A percentile compares a stretch with the other conserved stretches of the same genome.
phyloP scores from a whole-genome alignment of 2,329 filamentous ascomycete genomes.

The Zasmidium angulare region DNA sequence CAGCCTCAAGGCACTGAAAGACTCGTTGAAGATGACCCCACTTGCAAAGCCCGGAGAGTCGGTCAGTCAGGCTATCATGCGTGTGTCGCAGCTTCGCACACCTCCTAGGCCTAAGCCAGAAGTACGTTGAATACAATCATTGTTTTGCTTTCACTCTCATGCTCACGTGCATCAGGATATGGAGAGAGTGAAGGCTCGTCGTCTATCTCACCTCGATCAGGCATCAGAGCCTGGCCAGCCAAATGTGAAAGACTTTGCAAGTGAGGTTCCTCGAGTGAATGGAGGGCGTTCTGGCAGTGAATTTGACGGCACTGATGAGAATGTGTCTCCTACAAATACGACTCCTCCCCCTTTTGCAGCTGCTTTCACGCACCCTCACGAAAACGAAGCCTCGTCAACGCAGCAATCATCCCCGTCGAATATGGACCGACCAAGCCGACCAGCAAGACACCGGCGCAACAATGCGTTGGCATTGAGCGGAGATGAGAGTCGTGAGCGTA shows the following conservation, averaged over 20 bases:
- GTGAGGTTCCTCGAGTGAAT: not conserved
- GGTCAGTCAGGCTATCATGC: slow-evolving; percentile 15
- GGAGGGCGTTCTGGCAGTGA: not conserved
- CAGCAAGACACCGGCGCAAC: too few relatives aligned
- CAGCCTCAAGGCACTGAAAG: slow-evolving; percentile 11
- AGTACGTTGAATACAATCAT: not conserved
- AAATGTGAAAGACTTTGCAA: not conserved
- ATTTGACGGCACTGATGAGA: not conserved
- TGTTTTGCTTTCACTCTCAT: not conserved
- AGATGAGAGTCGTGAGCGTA: too few relatives aligned
- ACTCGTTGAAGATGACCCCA: slow-evolving; percentile 22
- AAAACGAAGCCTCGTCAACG: too few relatives aligned
- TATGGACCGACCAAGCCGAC: too few relatives aligned
- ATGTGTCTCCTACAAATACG: too few relatives aligned
- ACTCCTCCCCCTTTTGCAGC: too few relatives aligned
- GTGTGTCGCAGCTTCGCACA: slow-evolving; percentile 14
- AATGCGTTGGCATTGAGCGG: too few relatives aligned
- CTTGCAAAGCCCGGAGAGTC: slow-evolving; percentile 19
- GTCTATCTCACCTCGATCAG: not conserved
- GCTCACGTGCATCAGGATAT: not conserved
- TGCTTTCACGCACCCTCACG: too few relatives aligned
- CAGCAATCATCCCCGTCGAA: too few relatives aligned
- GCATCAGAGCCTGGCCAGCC: not conserved
- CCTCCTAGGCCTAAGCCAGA: slow-evolving; percentile 12
- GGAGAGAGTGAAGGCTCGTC: not conserved